Conservation (phyloP, 371 early-diverging fungal species). For the Rhizopus arrhizus region DNA sequence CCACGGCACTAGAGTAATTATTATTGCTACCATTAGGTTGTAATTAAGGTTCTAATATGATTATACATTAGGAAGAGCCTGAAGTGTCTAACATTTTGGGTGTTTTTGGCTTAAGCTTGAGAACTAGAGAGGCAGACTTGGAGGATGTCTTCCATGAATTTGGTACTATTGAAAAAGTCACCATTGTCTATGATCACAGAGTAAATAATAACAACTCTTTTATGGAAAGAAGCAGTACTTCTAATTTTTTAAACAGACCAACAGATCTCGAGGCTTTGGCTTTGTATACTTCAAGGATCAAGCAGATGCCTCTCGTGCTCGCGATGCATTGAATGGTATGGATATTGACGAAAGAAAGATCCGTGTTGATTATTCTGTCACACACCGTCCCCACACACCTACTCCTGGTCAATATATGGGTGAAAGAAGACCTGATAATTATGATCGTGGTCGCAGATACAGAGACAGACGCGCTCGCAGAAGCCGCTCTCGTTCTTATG, state of each 20-base stretch:
- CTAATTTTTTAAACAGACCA: slow-evolving; percentile 21
- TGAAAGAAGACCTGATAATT: slow-evolving; percentile 35
- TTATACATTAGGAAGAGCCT: slow-evolving; percentile 35
- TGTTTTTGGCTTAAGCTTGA: slow-evolving; percentile 79
- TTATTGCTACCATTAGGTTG: too few relatives aligned
- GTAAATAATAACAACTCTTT: slow-evolving; percentile 35
- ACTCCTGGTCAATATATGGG: slow-evolving; percentile 78
- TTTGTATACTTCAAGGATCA: slow-evolving; percentile 85
- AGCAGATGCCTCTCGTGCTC: slow-evolving; percentile 77
- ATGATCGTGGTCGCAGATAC: slow-evolving; percentile 25
- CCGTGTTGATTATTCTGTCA: slow-evolving; percentile 79
- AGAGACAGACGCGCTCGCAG: slow-evolving; percentile 26
- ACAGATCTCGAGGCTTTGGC: slow-evolving; percentile 75
- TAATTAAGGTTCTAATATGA: too few relatives aligned
- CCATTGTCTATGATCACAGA: slow-evolving; percentile 62
- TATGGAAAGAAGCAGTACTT: background rate
- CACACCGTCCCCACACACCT: slow-evolving; percentile 65
- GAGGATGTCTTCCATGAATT: slow-evolving; percentile 69
- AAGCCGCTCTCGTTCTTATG: slow-evolving; percentile 35
- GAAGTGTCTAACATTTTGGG: slow-evolving; percentile 69
- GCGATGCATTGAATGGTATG: slow-evolving; percentile 60
- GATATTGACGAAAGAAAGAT: slow-evolving; percentile 75
- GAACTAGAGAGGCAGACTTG: slow-evolving; percentile 70
- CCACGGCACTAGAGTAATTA: slow-evolving; percentile 1
- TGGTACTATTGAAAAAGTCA: slow-evolving; percentile 63